These are phyloP conservation scores for Zygoascus flipseniorum DNA, from an alignment of 805 yeast species.

Conservation along the genomic window DNA sequence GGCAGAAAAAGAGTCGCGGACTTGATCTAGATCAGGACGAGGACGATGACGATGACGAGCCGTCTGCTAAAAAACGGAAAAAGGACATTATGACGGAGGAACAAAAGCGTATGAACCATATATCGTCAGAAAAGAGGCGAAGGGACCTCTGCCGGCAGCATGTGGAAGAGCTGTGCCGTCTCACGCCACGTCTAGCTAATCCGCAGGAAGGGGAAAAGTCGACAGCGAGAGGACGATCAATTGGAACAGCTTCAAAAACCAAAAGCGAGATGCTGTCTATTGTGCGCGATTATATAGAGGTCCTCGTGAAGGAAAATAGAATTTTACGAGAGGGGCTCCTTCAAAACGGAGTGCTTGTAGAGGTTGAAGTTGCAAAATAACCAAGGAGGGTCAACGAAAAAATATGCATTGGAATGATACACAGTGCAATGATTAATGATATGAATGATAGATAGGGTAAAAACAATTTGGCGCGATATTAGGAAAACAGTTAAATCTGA, in stretches of 20 bases:
- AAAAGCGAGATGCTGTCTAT: slow-evolving; percentile 23
- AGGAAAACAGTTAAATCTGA: slow-evolving; percentile 3
- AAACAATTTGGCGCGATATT: background rate
- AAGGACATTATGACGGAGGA: slow-evolving; percentile 26
- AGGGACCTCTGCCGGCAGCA: slow-evolving; percentile 31
- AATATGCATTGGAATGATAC: background rate
- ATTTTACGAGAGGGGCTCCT: slow-evolving; percentile 17
- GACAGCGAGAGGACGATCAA: slow-evolving; percentile 5
- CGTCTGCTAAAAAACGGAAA: background rate
- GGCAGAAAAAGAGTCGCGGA: background rate
- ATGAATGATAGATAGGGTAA: background rate
- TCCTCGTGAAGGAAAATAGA: slow-evolving; percentile 20
- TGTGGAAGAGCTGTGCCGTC: slow-evolving; percentile 28
- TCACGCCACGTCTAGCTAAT: slow-evolving; percentile 27
- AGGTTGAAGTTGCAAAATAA: background rate
- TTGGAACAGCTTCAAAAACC: slow-evolving; percentile 10
- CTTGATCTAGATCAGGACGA: background rate
- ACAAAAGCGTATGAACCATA: slow-evolving; percentile 32
- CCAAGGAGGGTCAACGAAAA: slow-evolving; percentile 4
- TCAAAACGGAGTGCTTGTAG: slow-evolving; percentile 12
- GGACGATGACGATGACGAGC: background rate
- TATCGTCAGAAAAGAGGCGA: slow-evolving; percentile 32
- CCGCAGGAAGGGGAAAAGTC: slow-evolving; percentile 5
- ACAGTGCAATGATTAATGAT: background rate
- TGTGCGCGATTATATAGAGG: slow-evolving; percentile 21